These are phyloP conservation scores for Castanospermum australe DNA, from an alignment of 306 rosid species.

Conservation along the genomic window DNA sequence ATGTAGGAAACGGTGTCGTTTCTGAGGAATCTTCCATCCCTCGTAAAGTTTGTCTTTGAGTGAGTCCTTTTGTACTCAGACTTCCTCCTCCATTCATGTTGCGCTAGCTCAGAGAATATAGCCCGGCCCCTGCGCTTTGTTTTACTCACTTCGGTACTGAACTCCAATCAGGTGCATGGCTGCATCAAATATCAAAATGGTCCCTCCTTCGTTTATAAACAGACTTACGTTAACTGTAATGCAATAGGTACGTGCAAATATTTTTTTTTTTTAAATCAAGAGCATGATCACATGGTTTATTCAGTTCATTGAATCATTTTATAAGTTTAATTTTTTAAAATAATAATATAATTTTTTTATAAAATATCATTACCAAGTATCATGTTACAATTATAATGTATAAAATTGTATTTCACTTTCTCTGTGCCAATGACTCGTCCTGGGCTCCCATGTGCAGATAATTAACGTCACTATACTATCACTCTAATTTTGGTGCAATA, in stretches of 20 bases:
- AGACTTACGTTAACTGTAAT: not conserved
- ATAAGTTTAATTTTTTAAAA: too few relatives aligned
- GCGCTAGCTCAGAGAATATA: not conserved
- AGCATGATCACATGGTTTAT: too few relatives aligned
- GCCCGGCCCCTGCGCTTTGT: not conserved
- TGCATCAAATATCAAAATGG: not conserved
- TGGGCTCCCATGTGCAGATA: too few relatives aligned
- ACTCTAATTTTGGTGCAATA: not conserved
- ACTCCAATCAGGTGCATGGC: not conserved
- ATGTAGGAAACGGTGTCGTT: constrained; percentile 14
- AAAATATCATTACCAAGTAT: too few relatives aligned
- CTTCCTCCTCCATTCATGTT: not conserved
- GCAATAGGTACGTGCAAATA: not conserved
- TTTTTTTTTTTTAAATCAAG: too few relatives aligned
- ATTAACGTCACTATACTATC: not conserved
- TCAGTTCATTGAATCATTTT: too few relatives aligned
- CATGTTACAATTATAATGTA: too few relatives aligned
- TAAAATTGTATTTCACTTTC: too few relatives aligned
- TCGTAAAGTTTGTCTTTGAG: not conserved
- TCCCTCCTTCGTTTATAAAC: not conserved
- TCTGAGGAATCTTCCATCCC: constrained; percentile 12
- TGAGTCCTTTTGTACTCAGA: not conserved
- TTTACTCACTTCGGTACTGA: not conserved
- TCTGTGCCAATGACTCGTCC: too few relatives aligned
- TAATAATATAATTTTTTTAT: too few relatives aligned